These are phyloP conservation scores for Anisodus acutangulus DNA, from an alignment of 257 asterid genomes.

Conservation along the genomic window DNA sequence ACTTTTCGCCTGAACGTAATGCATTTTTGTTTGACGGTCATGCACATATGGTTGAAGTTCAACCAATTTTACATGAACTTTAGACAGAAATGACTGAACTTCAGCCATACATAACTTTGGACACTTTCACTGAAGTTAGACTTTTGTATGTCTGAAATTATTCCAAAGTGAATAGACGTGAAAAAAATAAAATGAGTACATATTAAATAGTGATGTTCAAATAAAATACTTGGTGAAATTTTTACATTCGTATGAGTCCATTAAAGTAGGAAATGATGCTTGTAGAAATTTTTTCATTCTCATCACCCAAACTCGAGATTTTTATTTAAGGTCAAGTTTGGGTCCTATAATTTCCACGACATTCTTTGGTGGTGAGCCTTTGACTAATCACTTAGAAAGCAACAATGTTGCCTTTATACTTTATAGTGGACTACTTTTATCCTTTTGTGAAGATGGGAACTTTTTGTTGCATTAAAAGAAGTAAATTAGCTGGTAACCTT, in stretches of 20 bases:
- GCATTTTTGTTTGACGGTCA: background rate
- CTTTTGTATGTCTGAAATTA: background rate
- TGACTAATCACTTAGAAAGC: constrained; percentile 37
- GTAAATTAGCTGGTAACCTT: constrained; percentile 49
- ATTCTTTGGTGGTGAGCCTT: background rate
- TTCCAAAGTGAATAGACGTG: background rate
- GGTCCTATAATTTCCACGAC: background rate
- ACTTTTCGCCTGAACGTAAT: too few species aligned
- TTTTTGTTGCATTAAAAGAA: constrained; percentile 67
- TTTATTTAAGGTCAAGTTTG: background rate
- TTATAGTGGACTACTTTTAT: constrained; percentile 52
- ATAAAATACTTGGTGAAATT: background rate
- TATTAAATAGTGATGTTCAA: background rate
- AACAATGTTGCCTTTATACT: constrained; percentile 52
- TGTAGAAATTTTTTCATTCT: too few species aligned
- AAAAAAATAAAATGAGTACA: background rate
- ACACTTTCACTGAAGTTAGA: background rate
- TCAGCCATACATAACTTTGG: background rate
- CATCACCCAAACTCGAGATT: background rate
- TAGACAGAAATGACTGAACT: background rate
- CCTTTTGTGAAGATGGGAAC: constrained; percentile 25
- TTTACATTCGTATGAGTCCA: too few species aligned
- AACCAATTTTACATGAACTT: background rate
- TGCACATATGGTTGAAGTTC: background rate
- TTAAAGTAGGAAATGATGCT: too few species aligned